Evolutionary conservation across 2,329 filamentous ascomycete genomes (phyloP).

Genomic region (Alternaria gansuensis): DNA sequence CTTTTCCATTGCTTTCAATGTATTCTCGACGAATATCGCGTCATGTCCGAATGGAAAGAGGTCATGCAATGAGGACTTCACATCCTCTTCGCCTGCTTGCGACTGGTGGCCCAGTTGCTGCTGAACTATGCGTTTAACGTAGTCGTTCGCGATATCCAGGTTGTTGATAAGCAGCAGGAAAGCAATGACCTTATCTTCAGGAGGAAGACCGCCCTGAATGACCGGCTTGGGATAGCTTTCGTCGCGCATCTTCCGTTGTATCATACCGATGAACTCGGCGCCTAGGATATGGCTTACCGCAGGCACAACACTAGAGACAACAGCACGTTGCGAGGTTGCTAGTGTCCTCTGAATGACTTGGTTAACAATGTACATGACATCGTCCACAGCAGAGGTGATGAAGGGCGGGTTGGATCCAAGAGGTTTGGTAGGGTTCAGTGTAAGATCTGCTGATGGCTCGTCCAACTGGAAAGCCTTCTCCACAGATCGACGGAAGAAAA

Average conservation of each 20-base stretch:
- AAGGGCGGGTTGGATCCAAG: constrained; percentile 83
- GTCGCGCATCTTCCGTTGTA: constrained; percentile 96
- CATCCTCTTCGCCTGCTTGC: constrained; percentile 52
- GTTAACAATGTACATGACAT: constrained; percentile 99
- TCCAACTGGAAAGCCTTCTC: constrained; percentile 98
- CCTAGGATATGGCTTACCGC: constrained; percentile 81
- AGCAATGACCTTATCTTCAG: constrained; percentile 85
- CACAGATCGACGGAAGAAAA: constrained; percentile 95
- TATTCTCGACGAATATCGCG: constrained; percentile 71
- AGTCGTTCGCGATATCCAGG: constrained; percentile 90
- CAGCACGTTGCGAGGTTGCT: constrained; percentile 81
- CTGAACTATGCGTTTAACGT: constrained; percentile 84
- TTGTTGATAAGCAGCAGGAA: constrained; percentile 97
- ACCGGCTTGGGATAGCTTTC: constrained; percentile 87
- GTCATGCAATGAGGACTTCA: constrained; percentile 58
- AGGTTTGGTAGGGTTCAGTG: constrained; percentile 75
- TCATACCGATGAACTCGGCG: constrained; percentile 94
- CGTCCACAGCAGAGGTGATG: constrained; percentile 94
- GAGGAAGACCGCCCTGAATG: constrained; percentile 81
- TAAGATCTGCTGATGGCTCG: constrained; percentile 81
- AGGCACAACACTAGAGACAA: constrained; percentile 80
- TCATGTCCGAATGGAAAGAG: constrained; percentile 86
- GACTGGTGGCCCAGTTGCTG: constrained; percentile 63
- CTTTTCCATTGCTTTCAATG: constrained; percentile 73
- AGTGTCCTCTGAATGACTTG: constrained; percentile 87